Evolutionary conservation across 2,329 filamentous ascomycete genomes (phyloP), one percentile per base, ranked within the genome.

Genomic region (Colletotrichum sp.): DNA sequence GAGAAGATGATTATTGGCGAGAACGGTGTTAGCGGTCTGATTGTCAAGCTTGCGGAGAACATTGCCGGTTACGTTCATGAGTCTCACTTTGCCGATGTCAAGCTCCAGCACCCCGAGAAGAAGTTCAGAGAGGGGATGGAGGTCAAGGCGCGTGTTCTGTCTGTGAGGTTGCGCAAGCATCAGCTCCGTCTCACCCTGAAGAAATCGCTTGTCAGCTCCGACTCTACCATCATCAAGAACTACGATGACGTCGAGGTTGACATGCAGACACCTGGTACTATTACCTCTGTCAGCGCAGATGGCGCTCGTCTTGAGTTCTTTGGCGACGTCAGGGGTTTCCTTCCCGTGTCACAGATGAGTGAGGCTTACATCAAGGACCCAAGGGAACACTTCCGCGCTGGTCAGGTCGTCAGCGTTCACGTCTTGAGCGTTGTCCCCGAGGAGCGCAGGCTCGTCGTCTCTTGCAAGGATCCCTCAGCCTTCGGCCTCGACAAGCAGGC

Each of bases 291-390:
- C 13, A 88, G 95, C 72, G 85, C 91, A 5, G 92, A 92, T 69
- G 97, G 97, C 75, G 97, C 97, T 13, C 92, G 96, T 21, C 94
- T 99, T 69, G 95, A 98, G 82, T 99, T 98, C 85, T 99, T 97
- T 81, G 95, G 95, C 21, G 86, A 89, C 10, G 88, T 99, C 24
- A 92, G 92, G 78, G 97, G 94, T 10, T 99, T 97, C 87, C 89
- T 99, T 70, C 97, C 97, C 3, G 93, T 98, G 1, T 95, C 95
- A 2, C 96, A 99, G 85, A 99, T 99, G 97, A 98, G 97, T 83
- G 97, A 99, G 83, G 96, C 96, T 13, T 98, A 94, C 82, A 98
- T 99, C 80, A 91, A 94, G 79, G 94, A 98, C 81, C 96, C 97
- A 6, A 92, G 91, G 61, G 93, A 97, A 81, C 96, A 98, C 84